Base-by-base conservation (phyloP, 768 basidiomycete genomes). In the Russula virescens region DNA sequence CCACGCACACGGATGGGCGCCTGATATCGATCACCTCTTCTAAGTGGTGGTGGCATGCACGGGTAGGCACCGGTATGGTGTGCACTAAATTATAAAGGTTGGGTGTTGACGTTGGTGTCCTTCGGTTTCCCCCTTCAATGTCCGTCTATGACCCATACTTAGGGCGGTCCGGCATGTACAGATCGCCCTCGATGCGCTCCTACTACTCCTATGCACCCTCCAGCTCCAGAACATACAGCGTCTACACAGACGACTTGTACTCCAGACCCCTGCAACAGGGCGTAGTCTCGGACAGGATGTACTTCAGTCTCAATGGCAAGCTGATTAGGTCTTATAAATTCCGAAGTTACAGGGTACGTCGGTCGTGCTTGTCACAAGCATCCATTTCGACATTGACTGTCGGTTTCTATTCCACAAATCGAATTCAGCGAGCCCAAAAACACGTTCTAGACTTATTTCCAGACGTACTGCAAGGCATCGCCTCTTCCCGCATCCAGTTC, bases 401-500 rank as follows among this genome's bases (percentile, higher is more conserved):
- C 35, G 26, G n/a, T n/a, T n/a, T 34, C 4, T 11, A 9, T 55
- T 13, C 38, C 55, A 1, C n/a, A 3, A 54, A 6, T 40, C 16
- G 34, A 21, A 14, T 45, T 2, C 18, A 63, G 62, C 34, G 47
- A 18, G 62, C 62, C 4, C 62, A 63, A 23, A 59, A 49, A 31
- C 62, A 63, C 34, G 62, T 63, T 31, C 34, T 60, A 2, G 11
- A 54, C 38, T 21, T 63, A 34, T 63, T 23, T 28, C 62, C 62
- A 11, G 62, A 63, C 14, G 0, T 45, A 31, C 21, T 63, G 53
- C 23, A 26, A 21, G 62, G 62, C 23, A 19, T 63, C 31, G 62
- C 62, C 25, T 63, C 62, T 5, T 63, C 62, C 34, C 62, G 62
- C 42, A 55, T 63, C n/a, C 62, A 63, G 42, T 63, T 63, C 19